phyloP scores from a whole-genome alignment of 495 filamentous ascomycete genomes.

The Aspergillus leporis region DNA sequence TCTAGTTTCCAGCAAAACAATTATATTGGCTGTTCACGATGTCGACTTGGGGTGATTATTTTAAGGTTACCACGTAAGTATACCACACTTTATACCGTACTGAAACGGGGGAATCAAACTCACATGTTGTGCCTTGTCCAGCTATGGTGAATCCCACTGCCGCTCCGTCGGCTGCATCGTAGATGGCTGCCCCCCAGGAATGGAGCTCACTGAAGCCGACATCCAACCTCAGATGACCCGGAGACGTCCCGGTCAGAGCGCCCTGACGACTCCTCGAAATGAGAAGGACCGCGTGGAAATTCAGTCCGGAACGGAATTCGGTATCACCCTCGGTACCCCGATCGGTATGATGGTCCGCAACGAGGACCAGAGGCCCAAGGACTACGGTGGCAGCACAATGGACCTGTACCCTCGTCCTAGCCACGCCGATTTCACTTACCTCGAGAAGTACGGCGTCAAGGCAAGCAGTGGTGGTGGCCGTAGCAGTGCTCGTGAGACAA shows the following conservation, averaged over 20 bases:
- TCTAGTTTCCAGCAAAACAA: not conserved
- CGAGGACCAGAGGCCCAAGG: slow-evolving; percentile 90
- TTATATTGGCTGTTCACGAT: slow-evolving; percentile 31
- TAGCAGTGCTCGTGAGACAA: slow-evolving; percentile 91
- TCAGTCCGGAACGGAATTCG: slow-evolving; percentile 92
- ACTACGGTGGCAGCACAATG: slow-evolving; percentile 91
- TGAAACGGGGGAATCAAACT: not conserved
- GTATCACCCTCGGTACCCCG: slow-evolving; percentile 88
- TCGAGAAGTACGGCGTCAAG: slow-evolving; percentile 96
- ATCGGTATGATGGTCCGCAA: slow-evolving; percentile 88
- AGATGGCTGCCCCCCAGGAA: slow-evolving; percentile 85
- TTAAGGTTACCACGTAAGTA: slow-evolving; percentile 80
- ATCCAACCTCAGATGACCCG: slow-evolving; percentile 96
- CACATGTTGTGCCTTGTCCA: slow-evolving; percentile 28
- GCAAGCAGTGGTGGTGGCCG: slow-evolving; percentile 90
- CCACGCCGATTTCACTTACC: slow-evolving; percentile 96
- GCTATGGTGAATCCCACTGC: slow-evolving; percentile 90
- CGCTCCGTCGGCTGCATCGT: slow-evolving; percentile 88
- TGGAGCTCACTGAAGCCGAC: slow-evolving; percentile 83
- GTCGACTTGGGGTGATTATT: slow-evolving; percentile 90
- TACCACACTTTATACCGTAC: not conserved
- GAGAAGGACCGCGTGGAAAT: slow-evolving; percentile 92
- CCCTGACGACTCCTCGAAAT: slow-evolving; percentile 86
- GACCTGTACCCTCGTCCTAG: slow-evolving; percentile 86
- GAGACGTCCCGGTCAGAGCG: slow-evolving; percentile 85